Evolutionary conservation across 1,139 yeast species (phyloP).

Genomic region (Pneumocystis jirovecii): DNA sequence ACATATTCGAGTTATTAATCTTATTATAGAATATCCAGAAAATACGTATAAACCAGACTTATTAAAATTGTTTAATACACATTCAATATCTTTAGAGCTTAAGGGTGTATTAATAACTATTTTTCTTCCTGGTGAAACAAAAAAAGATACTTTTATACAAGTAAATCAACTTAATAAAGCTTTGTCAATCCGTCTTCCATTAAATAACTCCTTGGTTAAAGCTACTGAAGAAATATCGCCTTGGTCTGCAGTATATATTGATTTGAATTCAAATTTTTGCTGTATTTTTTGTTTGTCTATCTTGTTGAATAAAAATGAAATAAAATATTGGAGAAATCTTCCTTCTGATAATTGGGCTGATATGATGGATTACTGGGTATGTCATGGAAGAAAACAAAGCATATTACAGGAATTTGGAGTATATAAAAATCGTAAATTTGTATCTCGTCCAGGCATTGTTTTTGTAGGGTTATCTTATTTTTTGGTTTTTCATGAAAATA

Average conservation of each 20-base stretch:
- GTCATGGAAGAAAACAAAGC: conserved; percentile 42
- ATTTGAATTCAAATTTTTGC: background rate
- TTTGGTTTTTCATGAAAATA: conserved; percentile 25
- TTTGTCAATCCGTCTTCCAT: background rate
- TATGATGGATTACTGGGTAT: conserved; percentile 96
- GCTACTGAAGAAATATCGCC: background rate
- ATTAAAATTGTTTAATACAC: background rate
- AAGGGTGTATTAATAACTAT: background rate
- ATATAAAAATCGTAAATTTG: conserved; percentile 24
- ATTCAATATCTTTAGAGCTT: background rate
- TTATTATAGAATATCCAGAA: background rate
- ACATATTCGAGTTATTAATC: background rate
- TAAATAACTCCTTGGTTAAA: background rate
- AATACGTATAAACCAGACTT: background rate
- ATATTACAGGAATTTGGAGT: conserved; percentile 9
- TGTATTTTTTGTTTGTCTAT: background rate
- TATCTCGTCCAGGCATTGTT: conserved; percentile 33
- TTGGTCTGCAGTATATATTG: background rate
- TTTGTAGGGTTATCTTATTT: conserved; percentile 49
- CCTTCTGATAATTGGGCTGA: conserved; percentile 93
- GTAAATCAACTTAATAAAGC: background rate
- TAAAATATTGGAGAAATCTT: conserved; percentile 35
- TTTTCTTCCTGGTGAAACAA: conserved; percentile 1
- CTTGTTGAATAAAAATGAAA: background rate
- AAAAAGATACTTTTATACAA: background rate